Percentiles rank a stretch among this genome's conserved stretches.
phyloP scores from a whole-genome alignment of 2,329 filamentous ascomycete genomes.

The Curvularia lunata region DNA sequence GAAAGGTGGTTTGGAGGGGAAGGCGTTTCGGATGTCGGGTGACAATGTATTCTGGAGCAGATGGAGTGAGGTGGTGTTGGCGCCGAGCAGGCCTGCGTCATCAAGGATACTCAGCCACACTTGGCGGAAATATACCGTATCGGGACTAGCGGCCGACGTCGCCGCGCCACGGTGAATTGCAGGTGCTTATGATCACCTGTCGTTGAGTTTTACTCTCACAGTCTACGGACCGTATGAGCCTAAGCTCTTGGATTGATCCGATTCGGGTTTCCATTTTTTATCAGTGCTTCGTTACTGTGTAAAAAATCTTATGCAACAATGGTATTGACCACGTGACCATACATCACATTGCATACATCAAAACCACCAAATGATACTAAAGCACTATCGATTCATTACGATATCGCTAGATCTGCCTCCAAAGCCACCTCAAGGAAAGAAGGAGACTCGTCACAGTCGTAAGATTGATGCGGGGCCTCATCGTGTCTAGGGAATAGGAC shows the following conservation, averaged over 20 bases:
- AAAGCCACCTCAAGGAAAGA: conserved; percentile 29
- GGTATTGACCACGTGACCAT: background rate
- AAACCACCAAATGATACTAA: background rate
- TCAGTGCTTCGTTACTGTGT: background rate
- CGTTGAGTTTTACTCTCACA: background rate
- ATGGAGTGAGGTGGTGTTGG: conserved; percentile 7
- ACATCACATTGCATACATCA: background rate
- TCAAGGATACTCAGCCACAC: conserved; percentile 15
- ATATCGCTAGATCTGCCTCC: conserved; percentile 17
- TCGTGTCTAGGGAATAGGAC: background rate
- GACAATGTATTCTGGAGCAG: background rate
- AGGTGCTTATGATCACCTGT: background rate
- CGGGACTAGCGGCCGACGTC: conserved; percentile 4
- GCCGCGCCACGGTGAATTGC: conserved; percentile 1
- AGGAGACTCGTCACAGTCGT: conserved; percentile 35
- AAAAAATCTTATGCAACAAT: background rate
- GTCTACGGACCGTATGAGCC: too few relatives aligned
- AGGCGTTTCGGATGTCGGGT: background rate
- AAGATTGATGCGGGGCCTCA: conserved; percentile 13
- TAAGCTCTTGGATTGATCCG: too few relatives aligned
- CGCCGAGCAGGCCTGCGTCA: conserved; percentile 19
- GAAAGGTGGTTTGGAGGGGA: background rate
- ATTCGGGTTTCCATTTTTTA: background rate
- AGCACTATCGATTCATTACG: conserved; percentile 20
- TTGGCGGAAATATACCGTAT: conserved; percentile 2